phyloP scores from a whole-genome alignment of 2,329 filamentous ascomycete genomes.

The Harringtonia lauricola region DNA sequence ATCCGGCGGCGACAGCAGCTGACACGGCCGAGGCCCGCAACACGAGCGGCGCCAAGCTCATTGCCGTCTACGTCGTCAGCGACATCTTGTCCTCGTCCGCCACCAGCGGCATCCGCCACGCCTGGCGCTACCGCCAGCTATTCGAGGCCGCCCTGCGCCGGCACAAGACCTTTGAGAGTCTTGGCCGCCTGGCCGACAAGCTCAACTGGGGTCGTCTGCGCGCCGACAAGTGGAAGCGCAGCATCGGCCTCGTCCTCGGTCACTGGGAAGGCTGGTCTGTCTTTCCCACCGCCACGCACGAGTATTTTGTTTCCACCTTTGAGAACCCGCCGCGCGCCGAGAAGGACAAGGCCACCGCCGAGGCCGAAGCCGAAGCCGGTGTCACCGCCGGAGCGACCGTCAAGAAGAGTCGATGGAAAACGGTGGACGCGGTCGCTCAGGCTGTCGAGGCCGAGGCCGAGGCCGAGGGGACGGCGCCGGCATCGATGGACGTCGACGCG shows the following conservation, averaged over 20 bases:
- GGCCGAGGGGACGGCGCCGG: conserved; percentile 28
- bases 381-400: conserved; percentile 14
- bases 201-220: conserved; percentile 71
- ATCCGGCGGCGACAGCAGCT: neutral
- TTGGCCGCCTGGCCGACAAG: conserved; percentile 63
- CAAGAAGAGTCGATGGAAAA: conserved; percentile 37
- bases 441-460: neutral
- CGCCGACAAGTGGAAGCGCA: conserved; percentile 76
- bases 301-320: conserved; percentile 59
- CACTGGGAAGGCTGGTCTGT: conserved; percentile 64
- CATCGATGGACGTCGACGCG: neutral
- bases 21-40: conserved; percentile 35
- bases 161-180: conserved; percentile 59
- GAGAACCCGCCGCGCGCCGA: conserved; percentile 49
- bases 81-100: conserved; percentile 73
- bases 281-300: conserved; percentile 65
- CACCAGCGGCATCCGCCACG: conserved; percentile 67
- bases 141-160: conserved; percentile 63
- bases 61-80: conserved; percentile 66
- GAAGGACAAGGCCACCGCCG: conserved; percentile 24
- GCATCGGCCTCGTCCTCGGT: conserved; percentile 55
- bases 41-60: conserved; percentile 60
- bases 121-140: conserved; percentile 59
- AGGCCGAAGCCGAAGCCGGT: neutral
- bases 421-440: conserved; percentile 27